Evolutionary conservation across 2,329 filamentous ascomycete species (phyloP), one percentile per base, ranked within the genome.

Genomic region (Fusarium sp.): DNA sequence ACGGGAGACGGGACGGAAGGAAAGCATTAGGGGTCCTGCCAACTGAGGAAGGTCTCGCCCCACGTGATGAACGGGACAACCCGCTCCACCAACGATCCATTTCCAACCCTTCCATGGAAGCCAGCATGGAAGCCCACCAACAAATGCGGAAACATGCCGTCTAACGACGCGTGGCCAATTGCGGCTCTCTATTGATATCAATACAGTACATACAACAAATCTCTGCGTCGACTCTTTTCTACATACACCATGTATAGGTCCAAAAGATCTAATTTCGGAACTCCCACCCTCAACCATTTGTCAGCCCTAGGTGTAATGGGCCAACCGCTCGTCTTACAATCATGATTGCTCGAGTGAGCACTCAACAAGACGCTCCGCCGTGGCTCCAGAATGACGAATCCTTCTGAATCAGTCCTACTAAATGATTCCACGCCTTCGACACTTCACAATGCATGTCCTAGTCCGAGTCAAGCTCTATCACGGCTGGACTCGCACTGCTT

Each of bases 381-480:
- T 70, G 57, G 60, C 37, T 71, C 63, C 66, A 68, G 63, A 67
- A 61, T 66, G 65, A 69, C 66, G 40, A 62, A 50, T 56, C 47
- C 38, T 52, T 27, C 40, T 66, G 57, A 73, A 66, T 38, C 57
- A 56, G 63, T 54, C 47, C 47, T 54, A 32, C 52, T 65, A 58
- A 67, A 63, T 62, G 67, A 59, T 54, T 64, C 63, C 45, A 56
- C 52, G 37, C 33, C 35, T 64, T 47, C 69, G 45, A 52, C 56
- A 50, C 64, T 50, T 38, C 43, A 59, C 40, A 20, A 68, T 62
- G 61, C 65, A 63, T 73, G 68, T 40, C 67, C 67, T 77, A 78
- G 66, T 79, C 76, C 43, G 68, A 71, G 38, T 78, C 76, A 37
- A 79, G 60, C 68, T 79, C 78, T 70, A 78, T 72, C 66, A 79